Evolutionary conservation across 305 asterid species (phyloP).

Genomic region (Rubia peregrina): DNA sequence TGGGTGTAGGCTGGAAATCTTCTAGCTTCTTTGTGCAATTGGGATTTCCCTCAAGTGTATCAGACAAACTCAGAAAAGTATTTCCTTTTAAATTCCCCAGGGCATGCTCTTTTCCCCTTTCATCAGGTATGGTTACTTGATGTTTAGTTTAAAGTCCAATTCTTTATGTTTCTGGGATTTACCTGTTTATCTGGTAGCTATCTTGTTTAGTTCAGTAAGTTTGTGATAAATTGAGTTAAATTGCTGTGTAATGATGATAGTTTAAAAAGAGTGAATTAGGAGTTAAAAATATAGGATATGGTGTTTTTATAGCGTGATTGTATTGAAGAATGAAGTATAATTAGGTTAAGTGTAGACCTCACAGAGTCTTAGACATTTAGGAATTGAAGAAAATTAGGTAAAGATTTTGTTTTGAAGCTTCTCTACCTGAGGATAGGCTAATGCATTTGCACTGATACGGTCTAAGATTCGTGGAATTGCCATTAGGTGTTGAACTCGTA

Average conservation of each 20-base stretch:
- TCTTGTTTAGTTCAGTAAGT: neutral
- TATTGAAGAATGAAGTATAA: neutral
- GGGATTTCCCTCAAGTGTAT: constrained; percentile 23
- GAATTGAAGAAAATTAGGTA: neutral
- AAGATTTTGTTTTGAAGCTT: constrained; percentile 1
- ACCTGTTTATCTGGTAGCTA: neutral
- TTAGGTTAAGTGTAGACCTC: neutral
- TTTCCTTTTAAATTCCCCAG: constrained; percentile 18
- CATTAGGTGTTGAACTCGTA: neutral
- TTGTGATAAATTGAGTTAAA: neutral
- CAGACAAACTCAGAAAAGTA: constrained; percentile 23
- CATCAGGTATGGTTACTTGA: constrained; percentile 23
- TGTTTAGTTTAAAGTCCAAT: constrained; percentile 26
- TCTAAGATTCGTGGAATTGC: neutral
- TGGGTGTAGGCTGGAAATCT: constrained; percentile 41
- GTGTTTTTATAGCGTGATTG: neutral
- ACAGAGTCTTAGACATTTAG: too few relatives aligned
- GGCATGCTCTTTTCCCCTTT: constrained; percentile 32
- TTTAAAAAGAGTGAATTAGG: neutral
- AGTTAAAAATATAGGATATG: neutral
- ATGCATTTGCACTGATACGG: neutral
- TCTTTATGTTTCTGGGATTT: neutral
- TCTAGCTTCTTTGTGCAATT: constrained; percentile 45
- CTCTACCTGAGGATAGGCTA: neutral
- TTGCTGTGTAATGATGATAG: neutral